phyloP scores from a whole-genome alignment of 2,329 filamentous ascomycete species.

The Fusarium tuaranense region DNA sequence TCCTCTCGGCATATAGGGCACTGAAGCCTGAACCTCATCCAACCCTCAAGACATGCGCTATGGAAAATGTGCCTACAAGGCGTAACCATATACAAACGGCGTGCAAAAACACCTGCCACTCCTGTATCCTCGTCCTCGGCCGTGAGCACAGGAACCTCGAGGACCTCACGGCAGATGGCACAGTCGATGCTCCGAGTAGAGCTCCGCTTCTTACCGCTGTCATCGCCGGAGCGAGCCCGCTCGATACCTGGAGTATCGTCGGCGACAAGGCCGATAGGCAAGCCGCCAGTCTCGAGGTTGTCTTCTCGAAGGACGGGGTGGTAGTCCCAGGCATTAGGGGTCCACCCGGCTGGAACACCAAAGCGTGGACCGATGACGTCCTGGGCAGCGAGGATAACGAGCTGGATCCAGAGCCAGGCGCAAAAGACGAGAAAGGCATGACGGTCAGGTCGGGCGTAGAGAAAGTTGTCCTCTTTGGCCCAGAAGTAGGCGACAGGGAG shows the following conservation, averaged over 20 bases:
- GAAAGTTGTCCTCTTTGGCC: conserved; percentile 79
- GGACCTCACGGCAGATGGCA: conserved; percentile 91
- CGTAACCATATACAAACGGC: conserved; percentile 95
- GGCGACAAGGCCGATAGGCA: conserved; percentile 78
- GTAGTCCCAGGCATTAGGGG: conserved; percentile 89
- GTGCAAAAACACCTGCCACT: conserved; percentile 77
- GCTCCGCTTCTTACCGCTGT: conserved; percentile 48
- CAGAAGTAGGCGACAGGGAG: conserved; percentile 90
- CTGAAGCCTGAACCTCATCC: conserved; percentile 93
- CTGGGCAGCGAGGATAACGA: conserved; percentile 82
- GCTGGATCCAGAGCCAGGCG: conserved; percentile 89
- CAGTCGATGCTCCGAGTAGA: conserved; percentile 79
- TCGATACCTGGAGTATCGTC: conserved; percentile 43
- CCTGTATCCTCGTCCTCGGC: conserved; percentile 66
- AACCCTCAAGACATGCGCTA: conserved; percentile 89
- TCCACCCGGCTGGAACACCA: conserved; percentile 78
- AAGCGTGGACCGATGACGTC: conserved; percentile 90
- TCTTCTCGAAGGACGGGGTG: conserved; percentile 90
- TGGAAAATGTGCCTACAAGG: conserved; percentile 98
- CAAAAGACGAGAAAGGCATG: conserved; percentile 69
- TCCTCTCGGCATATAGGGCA: conserved; percentile 96
- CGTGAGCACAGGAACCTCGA: conserved; percentile 87
- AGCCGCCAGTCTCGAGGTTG: conserved; percentile 79
- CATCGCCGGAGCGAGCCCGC: conserved; percentile 49
- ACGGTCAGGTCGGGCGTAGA: conserved; percentile 79